phyloP scores from a whole-genome alignment of 495 filamentous ascomycete genomes.

The Coniosporium apollinis region DNA sequence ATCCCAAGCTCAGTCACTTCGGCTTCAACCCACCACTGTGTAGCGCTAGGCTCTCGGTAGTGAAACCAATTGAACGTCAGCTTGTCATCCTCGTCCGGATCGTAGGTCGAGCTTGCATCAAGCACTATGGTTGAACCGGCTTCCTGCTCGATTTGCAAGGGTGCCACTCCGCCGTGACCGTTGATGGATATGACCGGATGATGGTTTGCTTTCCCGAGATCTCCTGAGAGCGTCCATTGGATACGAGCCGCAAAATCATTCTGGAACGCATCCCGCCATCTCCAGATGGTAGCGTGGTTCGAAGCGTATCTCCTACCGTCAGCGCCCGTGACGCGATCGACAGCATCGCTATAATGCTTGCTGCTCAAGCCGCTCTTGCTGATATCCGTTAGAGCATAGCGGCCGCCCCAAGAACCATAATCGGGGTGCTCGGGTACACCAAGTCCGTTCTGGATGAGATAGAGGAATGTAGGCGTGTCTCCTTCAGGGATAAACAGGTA shows the following conservation, averaged over 20 bases:
- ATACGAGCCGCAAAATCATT: slow-evolving; percentile 35
- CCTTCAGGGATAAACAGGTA: slow-evolving; percentile 29
- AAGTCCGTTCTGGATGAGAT: slow-evolving; percentile 32
- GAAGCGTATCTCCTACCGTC: slow-evolving; percentile 23
- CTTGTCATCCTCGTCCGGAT: slow-evolving; percentile 24
- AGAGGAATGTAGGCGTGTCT: slow-evolving; percentile 32
- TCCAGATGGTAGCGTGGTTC: slow-evolving; percentile 34
- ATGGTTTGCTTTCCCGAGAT: slow-evolving; percentile 23
- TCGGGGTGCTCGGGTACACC: slow-evolving; percentile 27
- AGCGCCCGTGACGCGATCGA: slow-evolving; percentile 24
- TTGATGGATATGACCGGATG: slow-evolving; percentile 29
- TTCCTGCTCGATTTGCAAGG: slow-evolving; percentile 20
- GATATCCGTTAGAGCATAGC: slow-evolving; percentile 21
- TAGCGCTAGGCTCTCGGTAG: slow-evolving; percentile 27
- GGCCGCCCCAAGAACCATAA: slow-evolving; percentile 32
- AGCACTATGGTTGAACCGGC: slow-evolving; percentile 23
- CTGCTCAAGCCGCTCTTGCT: slow-evolving; percentile 7
- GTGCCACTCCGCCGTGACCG: slow-evolving; percentile 16
- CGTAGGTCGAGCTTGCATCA: slow-evolving; percentile 27
- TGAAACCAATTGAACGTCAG: slow-evolving; percentile 33
- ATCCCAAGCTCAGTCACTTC: slow-evolving; percentile 24
- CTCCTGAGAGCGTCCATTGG: slow-evolving; percentile 26
- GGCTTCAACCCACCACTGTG: slow-evolving; percentile 23
- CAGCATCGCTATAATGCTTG: slow-evolving; percentile 26
- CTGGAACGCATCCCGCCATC: slow-evolving; percentile 32